phyloP scores from a whole-genome alignment of 768 basidiomycete genomes.

The Sporobolomyces phaffii region DNA sequence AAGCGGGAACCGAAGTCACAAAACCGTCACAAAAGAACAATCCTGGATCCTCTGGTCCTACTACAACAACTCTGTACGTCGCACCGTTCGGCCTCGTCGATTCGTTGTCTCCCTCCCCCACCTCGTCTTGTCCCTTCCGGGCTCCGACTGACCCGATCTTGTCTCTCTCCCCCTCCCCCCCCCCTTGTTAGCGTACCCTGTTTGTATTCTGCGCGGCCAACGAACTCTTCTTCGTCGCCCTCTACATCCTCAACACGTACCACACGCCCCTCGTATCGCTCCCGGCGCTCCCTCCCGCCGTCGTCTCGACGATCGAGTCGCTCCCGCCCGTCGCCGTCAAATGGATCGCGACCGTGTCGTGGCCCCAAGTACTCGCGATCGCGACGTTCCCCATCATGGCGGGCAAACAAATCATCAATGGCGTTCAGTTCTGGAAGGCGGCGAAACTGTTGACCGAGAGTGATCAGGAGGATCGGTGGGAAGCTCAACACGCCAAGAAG shows the following conservation, averaged over 20 bases:
- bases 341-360: slow-evolving; percentile 54
- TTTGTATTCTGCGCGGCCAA: slow-evolving; percentile 92
- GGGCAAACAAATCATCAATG: slow-evolving; percentile 84
- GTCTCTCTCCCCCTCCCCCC: neutral
- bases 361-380: slow-evolving; percentile 66
- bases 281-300: slow-evolving; percentile 35
- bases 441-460: slow-evolving; percentile 47
- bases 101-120: too few species aligned
- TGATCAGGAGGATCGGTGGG: slow-evolving; percentile 34
- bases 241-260: slow-evolving; percentile 80
- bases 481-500: neutral
- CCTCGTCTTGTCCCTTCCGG: too few species aligned
- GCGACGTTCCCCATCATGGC: slow-evolving; percentile 63
- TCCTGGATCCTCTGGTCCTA: slow-evolving; percentile 85
- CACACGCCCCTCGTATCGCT: slow-evolving; percentile 58
- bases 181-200: slow-evolving; percentile 60
- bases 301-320: slow-evolving; percentile 19
- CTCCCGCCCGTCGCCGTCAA: slow-evolving; percentile 38
- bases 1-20: slow-evolving; percentile 89
- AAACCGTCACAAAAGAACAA: slow-evolving; percentile 83
- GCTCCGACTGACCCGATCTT: too few species aligned
- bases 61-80: slow-evolving; percentile 62
- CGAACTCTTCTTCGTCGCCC: slow-evolving; percentile 87
- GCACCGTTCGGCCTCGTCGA: neutral
- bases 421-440: slow-evolving; percentile 97